Evolutionary conservation across 371 early-diverging fungal genomes (phyloP), one percentile per base, ranked within the genome.

Genomic region (Syncephalastrum sp.): DNA sequence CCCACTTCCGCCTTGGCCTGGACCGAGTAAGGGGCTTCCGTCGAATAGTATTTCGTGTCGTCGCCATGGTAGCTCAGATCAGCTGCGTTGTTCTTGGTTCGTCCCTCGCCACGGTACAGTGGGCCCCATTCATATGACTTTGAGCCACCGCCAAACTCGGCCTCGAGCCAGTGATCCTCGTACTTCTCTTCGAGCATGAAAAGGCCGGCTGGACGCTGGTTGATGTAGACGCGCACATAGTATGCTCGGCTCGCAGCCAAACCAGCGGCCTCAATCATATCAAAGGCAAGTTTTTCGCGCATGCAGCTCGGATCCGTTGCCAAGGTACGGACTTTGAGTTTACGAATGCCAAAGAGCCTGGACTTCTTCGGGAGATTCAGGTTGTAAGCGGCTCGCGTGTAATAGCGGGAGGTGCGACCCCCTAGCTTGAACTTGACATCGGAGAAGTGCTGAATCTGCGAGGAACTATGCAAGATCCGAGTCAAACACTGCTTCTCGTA

Each of bases 291-390:
- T 43, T 69, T 65, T 61, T 82, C 82, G 43, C 82, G 70, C 7
- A 82, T 53, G 49, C 64, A 67, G 24, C 78, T 71, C 1, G 72
- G 69, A 46, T 82, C 82, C 1, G 64, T 59, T 3, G 67, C 64
- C 53, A 65, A 52, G 38, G 82, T 67, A n/a, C 79, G 73, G 17
- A 82, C 42, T 63, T 79, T 82, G 54, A 82, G n/a, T 24, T 72
- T 75, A 49, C 71, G 72, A 13, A 68, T 72, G n/a, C 70, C 76
- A 45, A 67, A 76, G 7, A 77, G 24, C 10, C 44, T 1, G 56
- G 50, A n/a, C 21, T 25, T 43, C 53, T 59, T 59, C 4, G 57
- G 50, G 3, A 65, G 14, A 12, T 62, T 65, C 2, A 72, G 5
- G 5, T 42, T 50, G 27, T 68, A 72, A 14, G 66, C 59, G 17